Evolutionary conservation across 164 flowering plant genomes (phyloP).

Genomic region (Brasenia schreberi): DNA sequence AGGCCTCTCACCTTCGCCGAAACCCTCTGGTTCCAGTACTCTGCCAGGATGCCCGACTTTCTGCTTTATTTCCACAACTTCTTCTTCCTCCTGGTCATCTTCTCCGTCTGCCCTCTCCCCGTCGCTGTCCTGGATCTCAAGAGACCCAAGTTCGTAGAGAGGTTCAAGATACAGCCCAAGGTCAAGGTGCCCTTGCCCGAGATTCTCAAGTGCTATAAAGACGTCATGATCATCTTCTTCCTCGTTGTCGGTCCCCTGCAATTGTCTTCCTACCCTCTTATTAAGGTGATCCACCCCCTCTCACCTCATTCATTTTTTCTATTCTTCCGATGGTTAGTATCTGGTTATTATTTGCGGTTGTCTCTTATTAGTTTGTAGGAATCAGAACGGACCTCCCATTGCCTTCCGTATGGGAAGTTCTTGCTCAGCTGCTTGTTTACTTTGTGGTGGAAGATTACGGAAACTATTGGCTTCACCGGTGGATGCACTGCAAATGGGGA

Average conservation of each 20-base stretch:
- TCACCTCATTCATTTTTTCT: too few species aligned
- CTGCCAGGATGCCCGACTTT: slow-evolving; percentile 53
- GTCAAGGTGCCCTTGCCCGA: slow-evolving; percentile 27
- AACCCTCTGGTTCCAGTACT: slow-evolving; percentile 73
- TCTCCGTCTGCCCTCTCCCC: slow-evolving; percentile 60
- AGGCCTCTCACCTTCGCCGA: slow-evolving; percentile 53
- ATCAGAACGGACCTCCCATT: slow-evolving; percentile 65
- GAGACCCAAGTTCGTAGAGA: slow-evolving; percentile 18
- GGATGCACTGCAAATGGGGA: slow-evolving; percentile 77
- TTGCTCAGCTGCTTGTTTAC: slow-evolving; percentile 59
- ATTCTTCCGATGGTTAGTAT: too few species aligned
- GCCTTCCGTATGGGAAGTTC: slow-evolving; percentile 73
- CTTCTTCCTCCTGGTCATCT: slow-evolving; percentile 50
- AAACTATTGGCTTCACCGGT: slow-evolving; percentile 84
- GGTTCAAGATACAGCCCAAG: slow-evolving; percentile 79
- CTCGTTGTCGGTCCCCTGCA: slow-evolving; percentile 75
- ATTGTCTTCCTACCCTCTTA: slow-evolving; percentile 54
- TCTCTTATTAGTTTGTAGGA: slow-evolving; percentile 38
- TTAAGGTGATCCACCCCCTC: slow-evolving; percentile 9
- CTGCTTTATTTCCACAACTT: slow-evolving; percentile 63
- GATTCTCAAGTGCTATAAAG: slow-evolving; percentile 51
- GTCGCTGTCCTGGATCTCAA: slow-evolving; percentile 36
- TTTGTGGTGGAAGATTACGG: slow-evolving; percentile 69
- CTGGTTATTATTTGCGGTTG: too few species aligned
- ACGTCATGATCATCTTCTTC: slow-evolving; percentile 53